Base-by-base conservation (phyloP, 2,329 filamentous ascomycete species). In the Ampelomyces quisqualis region DNA sequence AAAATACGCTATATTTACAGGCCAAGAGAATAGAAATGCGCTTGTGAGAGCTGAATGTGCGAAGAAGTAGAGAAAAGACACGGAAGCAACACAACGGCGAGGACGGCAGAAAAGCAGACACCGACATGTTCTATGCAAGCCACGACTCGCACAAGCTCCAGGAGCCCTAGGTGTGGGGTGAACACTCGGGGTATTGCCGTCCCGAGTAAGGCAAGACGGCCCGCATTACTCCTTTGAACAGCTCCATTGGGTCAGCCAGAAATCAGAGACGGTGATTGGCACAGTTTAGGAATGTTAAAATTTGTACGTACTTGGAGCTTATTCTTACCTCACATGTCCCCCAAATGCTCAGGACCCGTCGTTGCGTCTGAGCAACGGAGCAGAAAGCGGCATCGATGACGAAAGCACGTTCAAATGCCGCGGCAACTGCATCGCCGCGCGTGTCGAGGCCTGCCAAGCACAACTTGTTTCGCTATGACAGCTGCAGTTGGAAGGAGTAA, bases 181-280 rank as follows among this genome's bases (percentile, higher is more conserved):
- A 29, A 34, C 49, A 34, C 43, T 60, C 55, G 55, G 57, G 55
- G 45, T 53, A 51, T 52, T 49, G 31, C 30, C 21, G 18, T 32
- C 34, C 58, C 57, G 57, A 60, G 51, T 44, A 17, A 47, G 49
- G 58, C 47, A 60, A 46, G 48, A 40, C 55, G 55, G 53, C 34
- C 56, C 56, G 55, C 36, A 33, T 45, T 55, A 35, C 56, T 59
- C 26, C 37, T 43, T 55, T 47, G 13, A 46, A 11, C 23, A 26
- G 17, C 30, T 18, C 26, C 19, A 17, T 10, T 23, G 35, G 21
- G 40, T 42, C 29, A 42, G 22, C 33, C 26, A 19, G 34, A 49
- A 27, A 15, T 8, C 41, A 13, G 24, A 26, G 23, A 13, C 15
- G 34, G 21, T 29, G 30, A 45, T 43, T 51, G 44, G 48, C 43